Conservation (phyloP, 1,284 basidiomycete species). For the Rhodotorula sp. region DNA sequence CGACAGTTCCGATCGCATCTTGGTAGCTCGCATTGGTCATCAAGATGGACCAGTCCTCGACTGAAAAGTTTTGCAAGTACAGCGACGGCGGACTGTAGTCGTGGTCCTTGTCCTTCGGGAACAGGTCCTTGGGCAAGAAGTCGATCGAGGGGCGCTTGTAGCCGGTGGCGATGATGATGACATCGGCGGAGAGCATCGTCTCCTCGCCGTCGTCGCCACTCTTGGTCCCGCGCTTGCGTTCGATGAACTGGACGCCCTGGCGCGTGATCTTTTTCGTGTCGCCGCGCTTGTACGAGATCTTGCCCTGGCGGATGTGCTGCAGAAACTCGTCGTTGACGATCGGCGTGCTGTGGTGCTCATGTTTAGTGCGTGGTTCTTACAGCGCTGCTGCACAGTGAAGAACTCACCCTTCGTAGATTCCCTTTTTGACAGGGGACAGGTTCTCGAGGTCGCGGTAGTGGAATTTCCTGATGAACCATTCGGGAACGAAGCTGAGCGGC, state of each 20-base stretch:
- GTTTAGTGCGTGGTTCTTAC: neutral
- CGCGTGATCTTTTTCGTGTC: slow-evolving; percentile 57
- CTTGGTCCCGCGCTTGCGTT: slow-evolving; percentile 44
- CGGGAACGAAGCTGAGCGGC: slow-evolving; percentile 54
- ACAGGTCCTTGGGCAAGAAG: slow-evolving; percentile 61
- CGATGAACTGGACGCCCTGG: slow-evolving; percentile 54
- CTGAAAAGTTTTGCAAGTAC: slow-evolving; percentile 65
- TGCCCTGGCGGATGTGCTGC: slow-evolving; percentile 56
- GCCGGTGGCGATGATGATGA: slow-evolving; percentile 63
- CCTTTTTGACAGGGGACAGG: slow-evolving; percentile 53
- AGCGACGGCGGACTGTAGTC: slow-evolving; percentile 56
- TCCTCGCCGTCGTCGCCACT: slow-evolving; percentile 49
- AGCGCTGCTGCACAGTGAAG: slow-evolving; percentile 1
- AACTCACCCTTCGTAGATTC: slow-evolving; percentile 56
- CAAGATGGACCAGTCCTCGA: slow-evolving; percentile 61
- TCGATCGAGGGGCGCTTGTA: slow-evolving; percentile 60
- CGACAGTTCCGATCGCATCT: slow-evolving; percentile 46
- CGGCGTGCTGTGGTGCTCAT: slow-evolving; percentile 49
- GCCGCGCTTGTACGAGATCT: slow-evolving; percentile 59
- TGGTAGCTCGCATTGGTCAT: slow-evolving; percentile 60
- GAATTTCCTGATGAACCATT: slow-evolving; percentile 55
- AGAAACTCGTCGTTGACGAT: slow-evolving; percentile 63
- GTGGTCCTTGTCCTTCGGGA: slow-evolving; percentile 51
- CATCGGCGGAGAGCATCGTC: slow-evolving; percentile 56
- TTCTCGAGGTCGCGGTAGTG: slow-evolving; percentile 61